phyloP scores from a whole-genome alignment of 2,329 filamentous ascomycete species.

The Ophiostoma sp. region DNA sequence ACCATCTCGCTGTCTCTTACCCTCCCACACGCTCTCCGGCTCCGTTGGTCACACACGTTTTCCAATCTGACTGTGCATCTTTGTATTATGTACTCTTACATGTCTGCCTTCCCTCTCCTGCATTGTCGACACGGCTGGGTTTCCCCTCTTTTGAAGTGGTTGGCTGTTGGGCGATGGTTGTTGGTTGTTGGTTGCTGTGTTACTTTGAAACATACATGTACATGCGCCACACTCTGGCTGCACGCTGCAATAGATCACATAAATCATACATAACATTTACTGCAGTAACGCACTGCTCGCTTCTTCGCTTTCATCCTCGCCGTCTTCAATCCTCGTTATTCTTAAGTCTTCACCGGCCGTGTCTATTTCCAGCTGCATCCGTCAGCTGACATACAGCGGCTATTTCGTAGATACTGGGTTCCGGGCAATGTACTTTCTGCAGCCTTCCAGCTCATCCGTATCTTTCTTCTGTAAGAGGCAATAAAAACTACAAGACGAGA shows the following conservation, averaged over 20 bases:
- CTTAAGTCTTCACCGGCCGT: neutral
- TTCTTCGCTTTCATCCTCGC: neutral
- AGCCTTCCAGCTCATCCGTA: neutral
- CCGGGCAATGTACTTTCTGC: neutral
- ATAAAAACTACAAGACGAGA: neutral
- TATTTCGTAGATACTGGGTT: neutral
- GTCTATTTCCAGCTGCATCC: conserved; percentile 9
- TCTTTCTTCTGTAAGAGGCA: neutral
- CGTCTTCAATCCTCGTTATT: neutral
- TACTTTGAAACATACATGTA: neutral
- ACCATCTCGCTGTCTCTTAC: neutral
- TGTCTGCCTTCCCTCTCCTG: conserved; percentile 10
- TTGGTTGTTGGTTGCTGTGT: neutral
- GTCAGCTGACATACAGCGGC: neutral
- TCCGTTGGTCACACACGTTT: conserved; percentile 3
- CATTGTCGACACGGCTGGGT: conserved; percentile 3
- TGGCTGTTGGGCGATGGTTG: neutral
- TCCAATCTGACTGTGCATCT: neutral
- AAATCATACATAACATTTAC: neutral
- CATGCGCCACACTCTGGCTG: neutral
- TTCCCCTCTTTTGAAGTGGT: neutral
- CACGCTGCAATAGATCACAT: neutral
- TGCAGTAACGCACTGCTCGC: neutral
- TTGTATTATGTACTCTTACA: neutral
- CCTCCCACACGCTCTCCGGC: neutral